Evolutionary conservation across 768 basidiomycete genomes (phyloP), one percentile per base, ranked within the genome.

Genomic region (Boletus edulis): DNA sequence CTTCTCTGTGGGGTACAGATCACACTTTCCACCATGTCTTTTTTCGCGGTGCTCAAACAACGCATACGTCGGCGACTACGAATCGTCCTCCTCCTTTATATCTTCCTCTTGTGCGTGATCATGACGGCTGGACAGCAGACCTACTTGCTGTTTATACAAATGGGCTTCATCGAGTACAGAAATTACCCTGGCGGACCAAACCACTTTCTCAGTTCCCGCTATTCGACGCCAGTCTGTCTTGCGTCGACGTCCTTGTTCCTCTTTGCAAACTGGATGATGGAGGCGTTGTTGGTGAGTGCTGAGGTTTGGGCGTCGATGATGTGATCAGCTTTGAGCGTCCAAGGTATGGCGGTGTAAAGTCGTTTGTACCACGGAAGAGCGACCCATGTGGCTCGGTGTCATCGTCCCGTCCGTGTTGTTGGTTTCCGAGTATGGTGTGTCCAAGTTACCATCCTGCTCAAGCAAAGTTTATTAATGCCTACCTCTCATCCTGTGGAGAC

Each of bases 341-440:
- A 46, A 65, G 62, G 63, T 64, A 12, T 64, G 62, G 62, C 56
- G 62, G 10, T 65, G 63, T 59, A 55, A 52, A 35, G 60, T 64
- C 13, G 49, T 64, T 14, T 64, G 60, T 43, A 24, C 18, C 17
- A 32, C 53, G 12, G 63, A 56, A 24, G 63, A 52, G 2, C 39
- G 11, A 20, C 54, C 51, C 4, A 4, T 43, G 14, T 59, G 60
- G 56, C 12, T 37, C n/a, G 49, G 63, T 4, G 22, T 65, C 44
- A 2, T 55, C 38, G 1, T 62, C 18, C 56, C 62, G 2, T 34
- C 11, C 6, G 13, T 39, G 24, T 1, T 64, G 24, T 39, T 64
- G n/a, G 15, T 51, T 32, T 10, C 32, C 13, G 56, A 58, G 34
- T 65, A 51, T 39, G 49, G 62, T 64, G 32, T 34, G 63, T 54